These are phyloP conservation scores for Aspergillus sp. DNA, from an alignment of 2,329 filamentous ascomycete genomes.

Conservation along the genomic window DNA sequence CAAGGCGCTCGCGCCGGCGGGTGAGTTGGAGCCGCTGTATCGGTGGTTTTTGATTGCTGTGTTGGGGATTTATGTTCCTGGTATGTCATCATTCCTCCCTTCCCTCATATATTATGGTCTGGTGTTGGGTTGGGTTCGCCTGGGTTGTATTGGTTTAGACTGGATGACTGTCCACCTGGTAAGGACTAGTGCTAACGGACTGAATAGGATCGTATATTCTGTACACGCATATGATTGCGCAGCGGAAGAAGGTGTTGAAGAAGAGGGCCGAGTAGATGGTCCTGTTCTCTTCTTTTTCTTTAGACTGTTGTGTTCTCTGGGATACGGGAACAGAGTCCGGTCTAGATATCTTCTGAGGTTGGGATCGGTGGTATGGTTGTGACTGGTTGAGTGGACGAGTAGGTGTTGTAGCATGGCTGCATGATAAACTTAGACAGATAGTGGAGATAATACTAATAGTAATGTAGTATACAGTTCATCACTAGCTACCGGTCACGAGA, in stretches of 20 bases:
- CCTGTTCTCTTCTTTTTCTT: conserved; percentile 3
- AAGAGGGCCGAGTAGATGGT: conserved; percentile 42
- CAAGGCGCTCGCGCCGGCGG: conserved; percentile 62
- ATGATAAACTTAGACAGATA: no score
- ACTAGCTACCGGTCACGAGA: no score
- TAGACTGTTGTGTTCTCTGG: background rate
- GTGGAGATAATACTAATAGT: background rate
- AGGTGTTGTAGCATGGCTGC: no score
- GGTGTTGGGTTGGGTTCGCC: no score
- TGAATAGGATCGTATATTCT: conserved; percentile 70
- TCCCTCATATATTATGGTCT: no score
- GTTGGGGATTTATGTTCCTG: conserved; percentile 75
- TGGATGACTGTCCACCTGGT: no score
- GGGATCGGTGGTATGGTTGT: no score
- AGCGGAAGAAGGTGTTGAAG: conserved; percentile 76
- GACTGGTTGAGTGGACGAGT: no score
- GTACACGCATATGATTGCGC: conserved; percentile 92
- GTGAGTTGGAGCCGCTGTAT: conserved; percentile 51
- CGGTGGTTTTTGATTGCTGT: conserved; percentile 64
- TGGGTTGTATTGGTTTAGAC: no score
- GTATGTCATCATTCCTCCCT: conserved; percentile 48
- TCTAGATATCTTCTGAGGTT: no score
- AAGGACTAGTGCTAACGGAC: no score
- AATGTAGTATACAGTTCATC: background rate
- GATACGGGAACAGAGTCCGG: no score